phyloP scores from a whole-genome alignment of 805 yeast species.

The Myxozyma lipomycoides region DNA sequence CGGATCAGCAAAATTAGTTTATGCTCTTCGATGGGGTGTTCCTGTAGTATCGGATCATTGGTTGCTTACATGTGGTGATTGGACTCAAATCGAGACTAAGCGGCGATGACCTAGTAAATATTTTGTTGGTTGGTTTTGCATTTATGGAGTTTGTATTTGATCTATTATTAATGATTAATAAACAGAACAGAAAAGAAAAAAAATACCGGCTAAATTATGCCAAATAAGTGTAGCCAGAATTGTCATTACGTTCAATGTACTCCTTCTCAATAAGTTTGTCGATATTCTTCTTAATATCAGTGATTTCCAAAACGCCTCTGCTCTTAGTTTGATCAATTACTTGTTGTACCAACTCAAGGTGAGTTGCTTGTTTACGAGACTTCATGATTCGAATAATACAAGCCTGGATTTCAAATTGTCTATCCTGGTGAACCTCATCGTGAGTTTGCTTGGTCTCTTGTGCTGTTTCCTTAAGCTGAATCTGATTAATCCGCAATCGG shows the following conservation, averaged over 20 bases:
- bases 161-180: no score
- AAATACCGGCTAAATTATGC: constrained; percentile 3
- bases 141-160: no score
- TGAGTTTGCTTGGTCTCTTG: constrained; percentile 28
- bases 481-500: constrained; percentile 32
- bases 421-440: constrained; percentile 32
- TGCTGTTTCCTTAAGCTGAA: constrained; percentile 29
- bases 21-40: constrained; percentile 38
- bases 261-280: constrained; percentile 34
- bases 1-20: constrained; percentile 30
- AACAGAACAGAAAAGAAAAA: neutral
- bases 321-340: constrained; percentile 32
- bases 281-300: constrained; percentile 35
- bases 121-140: no score
- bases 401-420: constrained; percentile 37
- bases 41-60: constrained; percentile 40
- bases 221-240: constrained; percentile 21
- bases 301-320: constrained; percentile 33
- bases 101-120: no score
- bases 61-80: constrained; percentile 31
- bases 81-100: neutral
- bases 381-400: constrained; percentile 37
- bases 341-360: constrained; percentile 33
- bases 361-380: constrained; percentile 29
- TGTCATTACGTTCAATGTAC: constrained; percentile 28